Percentiles rank a stretch among this genome's conserved stretches.
Conservation (phyloP, 345 rosid species). For the Schrenkiella parvula region DNA sequence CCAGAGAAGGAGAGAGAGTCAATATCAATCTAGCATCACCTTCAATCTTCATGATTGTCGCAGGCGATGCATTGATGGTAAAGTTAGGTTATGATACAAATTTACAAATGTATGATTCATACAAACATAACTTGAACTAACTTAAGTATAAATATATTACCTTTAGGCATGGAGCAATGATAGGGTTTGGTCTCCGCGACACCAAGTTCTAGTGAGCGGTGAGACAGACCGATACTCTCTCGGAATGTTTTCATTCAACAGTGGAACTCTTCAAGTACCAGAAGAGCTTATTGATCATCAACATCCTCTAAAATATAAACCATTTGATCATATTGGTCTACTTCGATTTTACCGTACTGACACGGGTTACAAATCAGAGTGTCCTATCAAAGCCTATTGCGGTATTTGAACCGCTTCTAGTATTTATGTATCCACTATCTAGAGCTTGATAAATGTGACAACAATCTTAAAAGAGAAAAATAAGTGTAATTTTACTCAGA, state of each 20-base stretch:
- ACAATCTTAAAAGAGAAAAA: not conserved
- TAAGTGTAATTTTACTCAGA: too few species aligned
- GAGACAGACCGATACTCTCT: conserved; percentile 36
- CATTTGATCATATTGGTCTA: conserved; percentile 34
- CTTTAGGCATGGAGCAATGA: conserved; percentile 46
- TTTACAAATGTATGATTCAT: not conserved
- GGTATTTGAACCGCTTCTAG: conserved; percentile 27
- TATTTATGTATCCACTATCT: not conserved
- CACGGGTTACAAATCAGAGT: conserved; percentile 17
- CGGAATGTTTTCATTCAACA: conserved; percentile 32
- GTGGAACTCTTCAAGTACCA: conserved; percentile 28
- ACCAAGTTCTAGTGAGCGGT: conserved; percentile 40
- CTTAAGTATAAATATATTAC: not conserved
- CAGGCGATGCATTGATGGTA: conserved; percentile 61
- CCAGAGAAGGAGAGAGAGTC: conserved; percentile 44
- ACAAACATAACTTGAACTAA: not conserved
- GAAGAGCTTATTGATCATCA: conserved; percentile 36
- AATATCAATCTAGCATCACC: conserved; percentile 39
- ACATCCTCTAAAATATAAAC: conserved; percentile 37
- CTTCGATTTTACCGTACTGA: conserved; percentile 28
- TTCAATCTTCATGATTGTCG: conserved; percentile 46
- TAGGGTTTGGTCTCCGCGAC: conserved; percentile 33
- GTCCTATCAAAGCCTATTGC: conserved; percentile 39
- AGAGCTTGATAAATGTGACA: not conserved
- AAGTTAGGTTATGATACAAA: not conserved